Base-by-base conservation (phyloP, 2,329 filamentous ascomycete genomes). In the Nigrograna mackinnonii region DNA sequence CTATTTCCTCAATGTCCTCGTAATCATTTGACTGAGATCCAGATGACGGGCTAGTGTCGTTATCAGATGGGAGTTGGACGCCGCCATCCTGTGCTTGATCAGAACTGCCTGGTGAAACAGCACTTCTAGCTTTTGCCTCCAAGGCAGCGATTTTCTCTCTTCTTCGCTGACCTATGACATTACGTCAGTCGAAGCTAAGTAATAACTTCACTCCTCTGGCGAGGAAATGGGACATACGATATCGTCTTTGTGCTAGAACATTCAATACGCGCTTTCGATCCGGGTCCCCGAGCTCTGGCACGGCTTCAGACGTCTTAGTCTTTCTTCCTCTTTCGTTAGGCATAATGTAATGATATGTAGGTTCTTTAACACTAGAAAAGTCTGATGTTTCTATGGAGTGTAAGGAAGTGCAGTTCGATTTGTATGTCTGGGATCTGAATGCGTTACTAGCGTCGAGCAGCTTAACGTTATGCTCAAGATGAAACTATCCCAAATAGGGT, bases 191-290 rank as follows among this genome's bases (percentile, higher is more conserved):
- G 24, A n/a, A n/a, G n/a, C n/a, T n/a, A n/a, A n/a, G n/a, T n/a
- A n/a, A n/a, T n/a, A n/a, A n/a, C n/a, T n/a, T n/a, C n/a, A n/a
- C n/a, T n/a, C n/a, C n/a, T n/a, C n/a, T n/a, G n/a, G n/a, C n/a
- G n/a, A n/a, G n/a, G n/a, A n/a, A n/a, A n/a, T 28, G 9, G 16
- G 31, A 44, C 59, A 24, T 47, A 63, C 59, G 55, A 37, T 65
- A 65, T 53, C 61, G 49, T 28, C 61, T 52, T 35, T 65, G 61
- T 4, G 60, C 61, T 5, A 65, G 37, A 0, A 65, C 57, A 43
- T 63, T 65, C 4, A 65, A 43, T 32, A 62, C 52, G 31, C 61
- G 48, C 44, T 63, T 62, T 22, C 61, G 47, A 33, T 65, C 61
- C 4, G 61, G 61, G 44, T 63, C 47, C 4, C 61, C 60, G 12